These are phyloP conservation scores for Lichtheimia ramosa DNA, from an alignment of 371 early-diverging fungal genomes.

Conservation along the genomic window DNA sequence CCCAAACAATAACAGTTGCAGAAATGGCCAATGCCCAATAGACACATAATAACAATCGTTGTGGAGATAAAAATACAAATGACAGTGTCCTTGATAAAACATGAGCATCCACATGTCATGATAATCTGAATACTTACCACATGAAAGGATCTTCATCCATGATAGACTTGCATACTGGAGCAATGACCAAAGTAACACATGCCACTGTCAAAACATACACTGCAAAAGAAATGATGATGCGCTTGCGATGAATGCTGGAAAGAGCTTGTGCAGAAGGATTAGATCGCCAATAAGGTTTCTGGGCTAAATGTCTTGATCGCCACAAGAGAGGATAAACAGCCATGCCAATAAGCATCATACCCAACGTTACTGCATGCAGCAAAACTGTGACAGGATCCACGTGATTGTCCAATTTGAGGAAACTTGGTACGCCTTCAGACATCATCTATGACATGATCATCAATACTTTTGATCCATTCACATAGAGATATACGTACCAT, in stretches of 20 bases:
- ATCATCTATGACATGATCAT: constrained; percentile 19
- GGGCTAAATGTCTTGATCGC: constrained; percentile 49
- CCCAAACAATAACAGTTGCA: constrained; percentile 60
- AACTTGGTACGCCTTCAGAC: constrained; percentile 24
- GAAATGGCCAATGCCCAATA: constrained; percentile 62
- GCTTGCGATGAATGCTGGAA: constrained; percentile 17
- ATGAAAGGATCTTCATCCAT: constrained; percentile 58
- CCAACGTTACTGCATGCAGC: constrained; percentile 59
- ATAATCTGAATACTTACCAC: constrained; percentile 40
- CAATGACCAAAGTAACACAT: constrained; percentile 45
- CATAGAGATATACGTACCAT: constrained; percentile 8
- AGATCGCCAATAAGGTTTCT: constrained; percentile 47
- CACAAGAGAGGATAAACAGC: constrained; percentile 55
- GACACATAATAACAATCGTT: constrained; percentile 50
- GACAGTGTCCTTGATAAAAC: constrained; percentile 43
- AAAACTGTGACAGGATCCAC: constrained; percentile 35
- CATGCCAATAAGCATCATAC: constrained; percentile 70
- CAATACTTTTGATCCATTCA: background rate
- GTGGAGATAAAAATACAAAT: constrained; percentile 47
- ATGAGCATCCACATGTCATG: background rate
- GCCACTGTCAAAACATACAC: constrained; percentile 42
- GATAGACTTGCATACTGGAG: constrained; percentile 45
- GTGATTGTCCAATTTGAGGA: constrained; percentile 16
- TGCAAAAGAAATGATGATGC: constrained; percentile 24
- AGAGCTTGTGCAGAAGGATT: constrained; percentile 6